Evolutionary conservation across 805 yeast species (phyloP).

Genomic region (Cyberlindnera amylophila): DNA sequence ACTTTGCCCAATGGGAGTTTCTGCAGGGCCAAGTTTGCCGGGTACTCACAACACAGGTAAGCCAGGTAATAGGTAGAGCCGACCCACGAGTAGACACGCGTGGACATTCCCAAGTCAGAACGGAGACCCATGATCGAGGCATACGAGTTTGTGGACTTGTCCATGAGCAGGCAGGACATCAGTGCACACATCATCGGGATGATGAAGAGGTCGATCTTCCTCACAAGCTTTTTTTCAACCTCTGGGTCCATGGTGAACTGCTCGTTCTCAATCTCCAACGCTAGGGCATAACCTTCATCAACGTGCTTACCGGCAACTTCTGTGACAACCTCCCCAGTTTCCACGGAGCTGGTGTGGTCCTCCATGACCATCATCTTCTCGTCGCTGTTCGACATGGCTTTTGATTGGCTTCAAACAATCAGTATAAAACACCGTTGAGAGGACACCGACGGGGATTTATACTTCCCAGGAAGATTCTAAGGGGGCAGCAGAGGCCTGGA

Average conservation of each 20-base stretch:
- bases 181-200: constrained; percentile 8
- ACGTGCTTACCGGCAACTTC: too few relatives aligned
- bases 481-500: too few relatives aligned
- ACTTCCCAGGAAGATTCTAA: too few relatives aligned
- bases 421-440: too few relatives aligned
- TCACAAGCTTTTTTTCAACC: constrained; percentile 6
- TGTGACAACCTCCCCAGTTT: too few relatives aligned
- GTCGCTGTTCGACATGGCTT: too few relatives aligned
- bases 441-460: too few relatives aligned
- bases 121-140: constrained; percentile 51
- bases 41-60: constrained; percentile 52
- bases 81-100: constrained; percentile 45
- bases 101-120: constrained; percentile 42
- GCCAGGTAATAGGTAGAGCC: constrained; percentile 62
- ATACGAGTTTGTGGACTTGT: constrained; percentile 21
- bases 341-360: too few relatives aligned
- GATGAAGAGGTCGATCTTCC: constrained; percentile 10
- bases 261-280: neutral
- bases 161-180: constrained; percentile 13
- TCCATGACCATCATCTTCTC: too few relatives aligned
- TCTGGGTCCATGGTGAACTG: constrained; percentile 1
- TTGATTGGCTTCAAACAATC: too few relatives aligned
- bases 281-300: neutral
- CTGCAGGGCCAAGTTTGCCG: constrained; percentile 45
- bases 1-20: constrained; percentile 52